These are phyloP conservation scores for Pichia sp. DNA, from an alignment of 1,139 yeast genomes.

Conservation along the genomic window DNA sequence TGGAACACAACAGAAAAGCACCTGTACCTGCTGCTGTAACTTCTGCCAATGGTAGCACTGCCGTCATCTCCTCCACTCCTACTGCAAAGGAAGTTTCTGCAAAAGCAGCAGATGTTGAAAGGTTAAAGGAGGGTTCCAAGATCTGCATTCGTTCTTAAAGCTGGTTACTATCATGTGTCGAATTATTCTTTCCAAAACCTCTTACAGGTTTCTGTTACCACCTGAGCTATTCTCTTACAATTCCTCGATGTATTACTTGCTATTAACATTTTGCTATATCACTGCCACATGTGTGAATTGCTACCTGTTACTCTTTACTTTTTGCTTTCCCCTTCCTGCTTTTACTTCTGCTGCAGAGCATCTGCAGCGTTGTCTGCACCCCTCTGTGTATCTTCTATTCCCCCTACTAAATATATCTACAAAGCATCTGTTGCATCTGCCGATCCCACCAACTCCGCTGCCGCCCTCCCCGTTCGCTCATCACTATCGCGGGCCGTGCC, in stretches of 20 bases:
- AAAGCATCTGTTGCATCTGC: neutral
- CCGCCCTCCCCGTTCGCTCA: neutral
- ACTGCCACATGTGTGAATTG: neutral
- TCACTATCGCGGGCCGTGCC: neutral
- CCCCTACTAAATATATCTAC: neutral
- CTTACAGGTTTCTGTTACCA: neutral
- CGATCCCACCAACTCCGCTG: neutral
- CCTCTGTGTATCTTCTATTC: neutral
- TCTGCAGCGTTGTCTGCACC: neutral
- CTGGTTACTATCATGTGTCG: neutral
- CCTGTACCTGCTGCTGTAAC: conserved; percentile 29
- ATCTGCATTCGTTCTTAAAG: conserved; percentile 58
- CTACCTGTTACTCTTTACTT: neutral
- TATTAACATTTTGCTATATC: neutral
- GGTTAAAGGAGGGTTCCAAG: conserved; percentile 65
- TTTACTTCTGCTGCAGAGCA: neutral
- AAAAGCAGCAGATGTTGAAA: conserved; percentile 40
- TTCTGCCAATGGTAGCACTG: conserved; percentile 16
- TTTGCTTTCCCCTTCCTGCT: neutral
- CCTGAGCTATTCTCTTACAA: neutral
- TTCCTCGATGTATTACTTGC: neutral
- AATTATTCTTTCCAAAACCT: neutral
- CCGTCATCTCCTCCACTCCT: neutral
- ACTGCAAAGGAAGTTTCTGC: conserved; percentile 8
- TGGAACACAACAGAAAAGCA: conserved; percentile 78